Evolutionary conservation across 2,329 filamentous ascomycete genomes (phyloP), one percentile per base, ranked within the genome.

Genomic region (Epichloe elymi): DNA sequence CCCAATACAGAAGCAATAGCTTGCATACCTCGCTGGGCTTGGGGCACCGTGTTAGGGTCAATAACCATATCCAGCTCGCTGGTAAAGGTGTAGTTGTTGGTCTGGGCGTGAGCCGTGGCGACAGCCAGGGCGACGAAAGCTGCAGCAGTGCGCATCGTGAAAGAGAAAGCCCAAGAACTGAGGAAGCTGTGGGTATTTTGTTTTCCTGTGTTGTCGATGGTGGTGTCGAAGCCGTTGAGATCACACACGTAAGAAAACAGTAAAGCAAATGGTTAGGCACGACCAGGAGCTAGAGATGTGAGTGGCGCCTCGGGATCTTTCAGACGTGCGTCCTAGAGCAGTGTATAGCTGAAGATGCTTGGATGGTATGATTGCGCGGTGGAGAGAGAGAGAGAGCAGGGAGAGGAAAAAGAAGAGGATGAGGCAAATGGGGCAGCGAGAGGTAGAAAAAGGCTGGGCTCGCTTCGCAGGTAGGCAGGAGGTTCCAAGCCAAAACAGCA

Each of bases 51-150:
- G 55, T 45, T 58, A 30, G 70, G 63, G 57, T 74, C 58, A 54
- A 79, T 70, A 8, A 54, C 63, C 65, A 70, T 70, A 58, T 68
- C 57, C 44, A 69, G 65, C 48, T 66, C 61, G 60, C 64, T 68
- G 49, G 65, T 72, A 60, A 71, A 76, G 64, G 71, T 72, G 48
- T 44, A 39, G 26, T 26, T 44, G 4, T 36, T 30, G n/a, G 23
- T 35, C 50, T 65, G 59, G 44, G 64, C 63, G 54, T 70, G 67
- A 47, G 72, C 71, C 54, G 66, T 68, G 51, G 66, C 62, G 56
- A 68, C 65, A 57, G 74, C 74, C 56, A 76, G 63, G 61, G 70
- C 69, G 57, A 71, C 58, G 56, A 72, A 53, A 53, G 68, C 62
- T 54, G 67, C 55, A 55, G 65, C 63, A 56, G 62, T 62, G 58